Evolutionary conservation across 805 yeast genomes (phyloP).

Genomic region (Lachancea kluyveri): DNA sequence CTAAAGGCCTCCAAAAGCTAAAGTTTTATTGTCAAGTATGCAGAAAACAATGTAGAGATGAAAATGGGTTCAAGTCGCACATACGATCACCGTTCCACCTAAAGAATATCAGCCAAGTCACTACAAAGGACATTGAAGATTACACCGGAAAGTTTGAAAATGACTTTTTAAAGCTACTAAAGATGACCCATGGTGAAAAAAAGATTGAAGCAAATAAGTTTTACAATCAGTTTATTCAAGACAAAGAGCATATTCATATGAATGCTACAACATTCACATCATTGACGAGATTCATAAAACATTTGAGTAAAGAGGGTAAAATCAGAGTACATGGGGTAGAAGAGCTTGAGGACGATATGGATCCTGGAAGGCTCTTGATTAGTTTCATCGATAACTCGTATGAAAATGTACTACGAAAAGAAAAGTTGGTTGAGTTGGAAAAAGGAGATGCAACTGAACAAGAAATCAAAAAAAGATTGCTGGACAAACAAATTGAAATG

Average conservation of each 20-base stretch:
- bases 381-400: constrained; percentile 53
- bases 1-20: constrained; percentile 79
- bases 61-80: constrained; percentile 91
- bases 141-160: constrained; percentile 54
- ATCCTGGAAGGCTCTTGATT: constrained; percentile 37
- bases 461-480: constrained; percentile 34
- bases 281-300: constrained; percentile 59
- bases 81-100: constrained; percentile 74
- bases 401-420: constrained; percentile 38
- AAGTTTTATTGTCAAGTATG: constrained; percentile 89
- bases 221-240: constrained; percentile 83
- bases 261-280: constrained; percentile 80
- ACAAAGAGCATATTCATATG: constrained; percentile 83
- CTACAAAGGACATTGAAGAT: constrained; percentile 45
- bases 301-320: constrained; percentile 50
- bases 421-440: constrained; percentile 33
- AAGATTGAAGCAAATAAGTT: constrained; percentile 73
- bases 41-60: constrained; percentile 90
- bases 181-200: constrained; percentile 75
- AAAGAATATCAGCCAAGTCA: constrained; percentile 45
- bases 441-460: constrained; percentile 39
- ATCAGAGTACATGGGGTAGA: constrained; percentile 44
- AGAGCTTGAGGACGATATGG: constrained; percentile 27
- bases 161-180: constrained; percentile 59
- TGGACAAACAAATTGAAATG: constrained; percentile 48